Percentiles rank a stretch among this genome's conserved stretches.
phyloP scores from a whole-genome alignment of 495 filamentous ascomycete genomes.

The Penicillium paradoxum region DNA sequence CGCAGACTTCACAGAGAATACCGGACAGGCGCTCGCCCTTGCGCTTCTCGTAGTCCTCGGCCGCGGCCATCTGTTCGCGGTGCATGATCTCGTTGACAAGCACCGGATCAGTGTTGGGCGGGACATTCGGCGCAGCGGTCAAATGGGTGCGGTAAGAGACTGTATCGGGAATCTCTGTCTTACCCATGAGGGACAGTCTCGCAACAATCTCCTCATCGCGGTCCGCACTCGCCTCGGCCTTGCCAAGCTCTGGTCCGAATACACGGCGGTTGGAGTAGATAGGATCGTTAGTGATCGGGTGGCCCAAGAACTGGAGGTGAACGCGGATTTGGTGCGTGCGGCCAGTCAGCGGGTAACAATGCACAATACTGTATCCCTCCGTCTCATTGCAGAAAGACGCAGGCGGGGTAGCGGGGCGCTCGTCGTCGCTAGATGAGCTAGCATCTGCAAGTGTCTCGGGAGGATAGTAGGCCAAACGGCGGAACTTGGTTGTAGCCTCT shows the following conservation, averaged over 20 bases:
- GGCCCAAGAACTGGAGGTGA: constrained; percentile 88
- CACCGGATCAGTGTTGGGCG: constrained; percentile 34
- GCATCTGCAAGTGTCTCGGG: constrained; percentile 24
- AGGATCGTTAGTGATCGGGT: constrained; percentile 94
- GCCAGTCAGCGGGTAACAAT: constrained; percentile 88
- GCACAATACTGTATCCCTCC: constrained; percentile 87
- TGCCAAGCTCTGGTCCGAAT: constrained; percentile 75
- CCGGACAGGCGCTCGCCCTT: constrained; percentile 89
- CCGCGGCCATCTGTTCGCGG: constrained; percentile 73
- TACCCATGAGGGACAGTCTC: constrained; percentile 83
- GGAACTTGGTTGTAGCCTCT: constrained; percentile 82
- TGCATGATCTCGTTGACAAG: constrained; percentile 42
- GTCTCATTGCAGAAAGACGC: constrained; percentile 24
- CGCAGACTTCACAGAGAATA: constrained; percentile 69
- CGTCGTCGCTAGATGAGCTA: constrained; percentile 23
- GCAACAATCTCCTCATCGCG: constrained; percentile 86
- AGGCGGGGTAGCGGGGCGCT: constrained; percentile 30
- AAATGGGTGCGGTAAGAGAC: constrained; percentile 65
- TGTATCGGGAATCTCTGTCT: constrained; percentile 82
- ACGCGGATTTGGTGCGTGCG: constrained; percentile 94
- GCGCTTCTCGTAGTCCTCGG: constrained; percentile 73
- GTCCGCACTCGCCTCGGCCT: constrained; percentile 60
- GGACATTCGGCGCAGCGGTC: constrained; percentile 38
- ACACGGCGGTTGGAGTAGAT: constrained; percentile 94
- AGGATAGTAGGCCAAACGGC: constrained; percentile 81